These are phyloP conservation scores for Lonicera japonica DNA, from an alignment of 129 eudicot species.

Conservation along the genomic window DNA sequence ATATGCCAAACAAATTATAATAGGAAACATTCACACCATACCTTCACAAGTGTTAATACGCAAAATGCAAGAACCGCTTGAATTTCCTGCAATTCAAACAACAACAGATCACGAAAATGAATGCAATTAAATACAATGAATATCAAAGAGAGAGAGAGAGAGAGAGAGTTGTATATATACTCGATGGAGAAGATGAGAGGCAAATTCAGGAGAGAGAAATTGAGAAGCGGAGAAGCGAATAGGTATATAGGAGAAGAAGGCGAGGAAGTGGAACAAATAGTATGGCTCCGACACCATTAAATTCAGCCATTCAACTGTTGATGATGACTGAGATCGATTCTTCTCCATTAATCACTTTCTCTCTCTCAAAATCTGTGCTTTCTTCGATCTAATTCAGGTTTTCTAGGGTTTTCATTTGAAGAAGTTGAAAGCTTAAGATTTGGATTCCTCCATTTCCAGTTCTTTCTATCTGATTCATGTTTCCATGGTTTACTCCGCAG, in stretches of 20 bases:
- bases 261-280: constrained; percentile 60
- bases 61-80: constrained; percentile 68
- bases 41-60: constrained; percentile 65
- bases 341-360: background rate
- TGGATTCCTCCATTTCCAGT: too few relatives aligned
- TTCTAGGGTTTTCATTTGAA: too few relatives aligned
- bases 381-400: too few relatives aligned
- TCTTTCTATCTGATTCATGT: too few relatives aligned
- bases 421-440: too few relatives aligned
- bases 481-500: too few relatives aligned
- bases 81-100: constrained; percentile 49
- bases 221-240: constrained; percentile 53
- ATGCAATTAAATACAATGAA: background rate
- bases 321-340: background rate
- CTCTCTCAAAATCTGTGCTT: background rate
- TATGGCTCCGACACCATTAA: constrained; percentile 57
- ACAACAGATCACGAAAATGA: background rate
- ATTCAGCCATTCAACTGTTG: constrained; percentile 16
- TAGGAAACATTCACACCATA: constrained; percentile 8
- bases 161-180: constrained; percentile 37
- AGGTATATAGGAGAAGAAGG: constrained; percentile 81
- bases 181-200: constrained; percentile 57
- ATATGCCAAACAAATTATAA: too few relatives aligned
- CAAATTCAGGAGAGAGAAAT: constrained; percentile 43
- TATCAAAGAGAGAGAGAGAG: background rate